Base-by-base conservation (phyloP, 148 eudicot species). In the Heliosperma pusillum region DNA sequence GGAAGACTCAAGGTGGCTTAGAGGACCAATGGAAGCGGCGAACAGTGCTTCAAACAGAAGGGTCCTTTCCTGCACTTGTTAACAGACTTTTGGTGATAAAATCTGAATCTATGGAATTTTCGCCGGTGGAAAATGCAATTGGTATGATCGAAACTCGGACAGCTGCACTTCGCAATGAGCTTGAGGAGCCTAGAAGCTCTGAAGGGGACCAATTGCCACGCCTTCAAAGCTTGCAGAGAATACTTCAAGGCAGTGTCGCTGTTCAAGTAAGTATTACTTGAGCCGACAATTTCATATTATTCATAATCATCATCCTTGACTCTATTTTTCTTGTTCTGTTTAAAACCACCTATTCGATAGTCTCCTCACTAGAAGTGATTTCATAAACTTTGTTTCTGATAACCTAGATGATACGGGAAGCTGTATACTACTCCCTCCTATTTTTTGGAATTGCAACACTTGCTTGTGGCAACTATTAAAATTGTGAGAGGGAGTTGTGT, bases 21-120 rank as follows among this genome's bases (percentile, higher is more conserved):
- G 99, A 96, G 86, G 99, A 96, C 80, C 99, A 96, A 73, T 96
- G 99, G 99, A 96, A 96, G 82, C 85, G 99, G 27, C 87, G 99
- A 20, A 92, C 97, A 55, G 99, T 96, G 58, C 82, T 96, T 71
- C 93, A 96, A 80, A 96, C 99, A 56, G 97, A 89, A 77, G 99
- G 97, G 52, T 96, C 99, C 36, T 96, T 96, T 81, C 99, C 99
- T 66, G 99, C 99, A 67, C 85, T 96, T 30, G 99, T 96, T 55
- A 96, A 92, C 76, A 85, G 99, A 78, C 97, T 96, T 8, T 85
- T 86, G 79, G 99, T 96, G 67, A 87, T 50, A 44, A 92, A 88
- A 81, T 92, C 97, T 21, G 99, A 96, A 72, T 96, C 97, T 20
- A 91, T 96, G 74, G 99, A 96, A 82, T 96, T 96, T 76, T 96